Percentiles rank a stretch among this genome's conserved stretches.
Conservation (phyloP, 2,329 filamentous ascomycete species). For the Byssoonygena ceratinophila region DNA sequence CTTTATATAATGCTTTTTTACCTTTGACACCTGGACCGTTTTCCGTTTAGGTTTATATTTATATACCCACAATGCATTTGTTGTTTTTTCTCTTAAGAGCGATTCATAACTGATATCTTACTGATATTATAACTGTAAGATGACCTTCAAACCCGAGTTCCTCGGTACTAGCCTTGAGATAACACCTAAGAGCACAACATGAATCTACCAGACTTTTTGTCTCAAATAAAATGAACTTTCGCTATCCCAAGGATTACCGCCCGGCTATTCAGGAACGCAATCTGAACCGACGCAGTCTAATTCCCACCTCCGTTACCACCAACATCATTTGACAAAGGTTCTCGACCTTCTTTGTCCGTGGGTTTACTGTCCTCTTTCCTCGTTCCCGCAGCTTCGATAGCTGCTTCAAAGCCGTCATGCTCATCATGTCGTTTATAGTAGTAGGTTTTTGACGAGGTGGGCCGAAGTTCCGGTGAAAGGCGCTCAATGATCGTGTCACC, state of each 20-base stretch:
- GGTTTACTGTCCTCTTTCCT: background rate
- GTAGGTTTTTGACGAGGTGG: constrained; percentile 47
- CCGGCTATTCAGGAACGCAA: background rate
- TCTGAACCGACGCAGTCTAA: background rate
- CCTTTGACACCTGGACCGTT: too few relatives aligned
- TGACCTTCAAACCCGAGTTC: background rate
- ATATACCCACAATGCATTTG: too few relatives aligned
- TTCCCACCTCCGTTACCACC: background rate
- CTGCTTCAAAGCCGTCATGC: constrained; percentile 65
- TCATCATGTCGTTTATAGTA: constrained; percentile 85
- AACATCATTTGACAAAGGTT: background rate
- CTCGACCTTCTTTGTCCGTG: background rate
- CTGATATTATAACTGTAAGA: too few relatives aligned
- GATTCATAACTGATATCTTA: too few relatives aligned
- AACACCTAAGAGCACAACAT: background rate
- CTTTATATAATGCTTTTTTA: too few relatives aligned
- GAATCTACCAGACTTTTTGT: background rate
- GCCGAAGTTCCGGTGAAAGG: constrained; percentile 60
- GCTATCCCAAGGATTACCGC: too few relatives aligned
- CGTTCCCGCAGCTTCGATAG: constrained; percentile 16
- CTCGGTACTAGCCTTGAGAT: background rate
- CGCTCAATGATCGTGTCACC: constrained; percentile 62
- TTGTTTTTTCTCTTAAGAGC: too few relatives aligned
- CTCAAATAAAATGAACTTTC: background rate
- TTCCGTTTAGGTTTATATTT: too few relatives aligned